Conservation (phyloP, 345 rosid genomes). For the Theobroma cacao region DNA sequence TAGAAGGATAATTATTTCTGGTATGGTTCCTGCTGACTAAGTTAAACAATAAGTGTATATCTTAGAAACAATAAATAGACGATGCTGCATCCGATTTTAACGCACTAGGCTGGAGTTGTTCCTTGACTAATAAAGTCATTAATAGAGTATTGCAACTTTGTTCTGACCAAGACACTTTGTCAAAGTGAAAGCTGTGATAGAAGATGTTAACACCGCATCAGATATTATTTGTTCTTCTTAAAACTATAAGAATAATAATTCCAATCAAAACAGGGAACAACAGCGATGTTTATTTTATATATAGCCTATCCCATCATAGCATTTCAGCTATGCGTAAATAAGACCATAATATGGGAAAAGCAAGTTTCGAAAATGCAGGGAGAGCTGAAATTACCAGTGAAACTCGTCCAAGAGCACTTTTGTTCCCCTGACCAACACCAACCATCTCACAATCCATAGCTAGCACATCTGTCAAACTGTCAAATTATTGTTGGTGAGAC, state of each 20-base stretch:
- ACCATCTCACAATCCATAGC: constrained; percentile 99
- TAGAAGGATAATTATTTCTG: too few species aligned
- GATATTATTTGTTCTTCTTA: neutral
- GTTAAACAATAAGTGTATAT: too few species aligned
- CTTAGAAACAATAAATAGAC: too few species aligned
- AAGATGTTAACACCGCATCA: neutral
- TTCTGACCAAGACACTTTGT: too few species aligned
- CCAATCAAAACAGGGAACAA: neutral
- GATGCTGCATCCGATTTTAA: too few species aligned
- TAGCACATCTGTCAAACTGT: constrained; percentile 79
- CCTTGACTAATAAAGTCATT: too few species aligned
- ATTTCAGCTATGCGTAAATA: neutral
- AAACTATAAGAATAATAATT: neutral
- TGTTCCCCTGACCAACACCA: constrained; percentile 84
- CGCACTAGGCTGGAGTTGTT: too few species aligned
- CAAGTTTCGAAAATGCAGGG: neutral
- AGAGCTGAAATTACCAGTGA: constrained; percentile 55
- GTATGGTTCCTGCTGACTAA: too few species aligned
- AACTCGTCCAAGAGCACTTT: constrained; percentile 93
- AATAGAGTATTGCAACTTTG: too few species aligned
- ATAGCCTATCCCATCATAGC: neutral
- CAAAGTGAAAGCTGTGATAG: too few species aligned
- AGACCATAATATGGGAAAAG: neutral
- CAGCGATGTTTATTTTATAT: neutral
- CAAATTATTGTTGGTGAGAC: constrained; percentile 22